Conservation (phyloP, 129 eudicot genomes). For the Tagetes patula region DNA sequence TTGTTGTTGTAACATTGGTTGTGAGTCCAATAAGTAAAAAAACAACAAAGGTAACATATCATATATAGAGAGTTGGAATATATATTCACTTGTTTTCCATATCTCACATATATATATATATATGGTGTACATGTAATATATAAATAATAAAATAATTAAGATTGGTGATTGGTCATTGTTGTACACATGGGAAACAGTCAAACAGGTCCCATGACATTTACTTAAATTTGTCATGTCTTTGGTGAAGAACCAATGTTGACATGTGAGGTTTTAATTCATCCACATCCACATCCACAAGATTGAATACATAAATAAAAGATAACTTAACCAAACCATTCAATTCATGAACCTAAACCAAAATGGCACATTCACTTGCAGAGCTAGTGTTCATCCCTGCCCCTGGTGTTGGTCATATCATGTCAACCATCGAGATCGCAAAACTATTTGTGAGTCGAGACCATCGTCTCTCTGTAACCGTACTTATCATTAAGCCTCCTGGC, state of each 20-base stretch:
- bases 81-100: background rate
- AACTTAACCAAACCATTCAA: constrained; percentile 9
- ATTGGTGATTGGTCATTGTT: too few species aligned
- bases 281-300: background rate
- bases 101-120: too few species aligned
- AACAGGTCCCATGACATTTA: background rate
- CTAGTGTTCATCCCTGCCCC: constrained; percentile 47
- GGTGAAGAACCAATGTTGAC: background rate
- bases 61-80: too few species aligned
- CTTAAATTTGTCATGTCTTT: background rate
- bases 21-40: too few species aligned
- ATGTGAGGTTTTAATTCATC: background rate
- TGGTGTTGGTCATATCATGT: constrained; percentile 42
- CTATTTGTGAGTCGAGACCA: constrained; percentile 34
- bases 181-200: background rate
- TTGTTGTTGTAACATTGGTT: too few species aligned
- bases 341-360: constrained; percentile 3
- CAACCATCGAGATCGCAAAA: constrained; percentile 49
- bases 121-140: too few species aligned
- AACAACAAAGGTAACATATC: too few species aligned
- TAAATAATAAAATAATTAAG: too few species aligned
- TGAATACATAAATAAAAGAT: background rate
- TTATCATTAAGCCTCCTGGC: constrained; percentile 34
- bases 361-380: constrained; percentile 27
- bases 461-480: constrained; percentile 31